Base-by-base conservation (phyloP, 2,329 filamentous ascomycete genomes). In the Colletotrichum gloeosporioides region DNA sequence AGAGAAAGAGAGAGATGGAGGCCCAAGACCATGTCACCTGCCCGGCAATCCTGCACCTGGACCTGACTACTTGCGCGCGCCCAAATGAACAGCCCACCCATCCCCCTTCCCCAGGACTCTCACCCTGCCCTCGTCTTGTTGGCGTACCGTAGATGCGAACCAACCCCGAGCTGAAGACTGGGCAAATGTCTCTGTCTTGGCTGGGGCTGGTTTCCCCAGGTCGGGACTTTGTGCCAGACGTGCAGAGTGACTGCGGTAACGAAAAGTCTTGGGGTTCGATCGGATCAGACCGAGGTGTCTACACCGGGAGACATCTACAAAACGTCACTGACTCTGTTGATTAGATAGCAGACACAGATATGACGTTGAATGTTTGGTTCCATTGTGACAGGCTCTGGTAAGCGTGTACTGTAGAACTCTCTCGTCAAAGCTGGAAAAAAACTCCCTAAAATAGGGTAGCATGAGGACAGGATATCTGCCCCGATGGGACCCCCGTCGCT, bases 251-350 rank as follows among this genome's bases (percentile, higher is more conserved):
- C 29, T n/a, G 49, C 65, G 27, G 55, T 44, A 22, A 62, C 66
- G 53, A 31, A 53, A 53, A 57, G 49, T 36, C 31, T 68, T 55
- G 57, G 57, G 57, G 57, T 59, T 59, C 69, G 69, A 72, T 72
- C 69, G 69, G 69, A 72, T 67, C 69, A 72, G 69, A 67, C 62
- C 69, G 69, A 72, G 44, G 27, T 16, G 49, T 55, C 29, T 66
- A 39, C 36, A 57, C 29, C 39, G 16, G 39, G 31, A 36, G 22
- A 8, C 66, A 36, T 29, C 49, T 61, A 59, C 15, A 65, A 39
- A 22, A 36, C 7, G 18, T 13, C 63, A 27, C 22, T 9, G 27
- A 29, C 4, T 29, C 6, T 5, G 22, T 10, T 36, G 34, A 64
- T 64, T 15, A n/a, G 29, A 62, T 59, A 59, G 55, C 55, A 29